phyloP scores from a whole-genome alignment of 2,329 filamentous ascomycete species.

The Colletotrichum gloeosporioides region DNA sequence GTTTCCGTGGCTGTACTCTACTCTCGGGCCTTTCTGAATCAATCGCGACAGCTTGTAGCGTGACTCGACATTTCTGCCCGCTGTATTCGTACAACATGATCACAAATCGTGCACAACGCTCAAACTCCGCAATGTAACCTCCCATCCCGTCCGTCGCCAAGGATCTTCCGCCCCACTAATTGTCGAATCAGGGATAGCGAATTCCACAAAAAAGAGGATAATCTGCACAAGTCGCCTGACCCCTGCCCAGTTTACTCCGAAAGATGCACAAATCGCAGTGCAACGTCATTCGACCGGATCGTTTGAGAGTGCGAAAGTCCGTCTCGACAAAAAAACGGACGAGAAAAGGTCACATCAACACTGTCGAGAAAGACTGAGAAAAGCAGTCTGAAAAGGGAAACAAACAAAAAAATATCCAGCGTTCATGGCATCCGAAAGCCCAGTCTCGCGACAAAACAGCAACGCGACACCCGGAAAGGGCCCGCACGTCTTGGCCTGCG shows the following conservation, averaged over 20 bases:
- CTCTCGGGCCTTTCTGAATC: not conserved
- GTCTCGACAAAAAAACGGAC: not conserved
- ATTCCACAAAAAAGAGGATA: not conserved
- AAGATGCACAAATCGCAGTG: not conserved
- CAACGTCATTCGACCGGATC: not conserved
- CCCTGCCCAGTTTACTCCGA: not conserved
- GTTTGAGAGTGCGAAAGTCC: not conserved
- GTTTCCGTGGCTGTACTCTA: not conserved
- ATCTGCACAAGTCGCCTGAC: not conserved
- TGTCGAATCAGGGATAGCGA: not conserved
- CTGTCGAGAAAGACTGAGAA: not conserved
- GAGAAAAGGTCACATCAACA: not conserved
- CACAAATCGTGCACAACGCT: not conserved
- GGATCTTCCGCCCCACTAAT: not conserved
- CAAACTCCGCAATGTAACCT: not conserved
- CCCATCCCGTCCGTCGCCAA: not conserved
- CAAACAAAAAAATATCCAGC: not conserved
- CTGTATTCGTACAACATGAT: not conserved
- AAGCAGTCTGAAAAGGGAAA: not conserved
- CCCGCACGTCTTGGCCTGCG: conserved; percentile 40
- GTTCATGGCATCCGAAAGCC: conserved; percentile 5
- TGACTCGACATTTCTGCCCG: not conserved
- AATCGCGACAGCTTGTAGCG: not conserved
- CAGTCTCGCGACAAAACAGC: not conserved
- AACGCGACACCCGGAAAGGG: not conserved